A percentile compares a stretch with the other conserved stretches of the same genome.
Evolutionary conservation across 306 rosid genomes (phyloP).

Genomic region (Citrullus amarus): DNA sequence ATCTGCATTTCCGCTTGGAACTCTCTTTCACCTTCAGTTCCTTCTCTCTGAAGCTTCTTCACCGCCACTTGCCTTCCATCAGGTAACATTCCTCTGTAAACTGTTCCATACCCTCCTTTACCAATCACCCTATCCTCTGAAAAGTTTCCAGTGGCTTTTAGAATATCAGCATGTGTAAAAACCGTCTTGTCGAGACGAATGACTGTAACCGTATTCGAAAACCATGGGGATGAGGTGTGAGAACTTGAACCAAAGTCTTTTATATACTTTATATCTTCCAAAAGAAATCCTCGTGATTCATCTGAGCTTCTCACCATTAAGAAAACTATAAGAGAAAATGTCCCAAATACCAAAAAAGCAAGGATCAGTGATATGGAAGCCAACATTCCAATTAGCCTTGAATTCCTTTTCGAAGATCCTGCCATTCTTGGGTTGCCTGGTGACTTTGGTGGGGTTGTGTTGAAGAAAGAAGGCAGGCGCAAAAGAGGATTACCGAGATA

Average conservation of each 20-base stretch:
- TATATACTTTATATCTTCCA: conserved; percentile 28
- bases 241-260: conserved; percentile 38
- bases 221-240: conserved; percentile 49
- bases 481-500: conserved; percentile 61
- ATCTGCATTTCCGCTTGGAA: conserved; percentile 90
- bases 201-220: conserved; percentile 50
- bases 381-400: conserved; percentile 25
- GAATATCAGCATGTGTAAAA: conserved; percentile 69
- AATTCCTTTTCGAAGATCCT: conserved; percentile 2
- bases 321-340: conserved; percentile 36
- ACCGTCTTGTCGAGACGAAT: conserved; percentile 73
- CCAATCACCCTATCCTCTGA: conserved; percentile 77
- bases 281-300: conserved; percentile 28
- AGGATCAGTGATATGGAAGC: conserved; percentile 29
- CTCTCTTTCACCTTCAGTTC: conserved; percentile 79
- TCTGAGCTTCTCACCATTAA: conserved; percentile 28
- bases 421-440: conserved; percentile 1
- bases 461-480: conserved; percentile 40
- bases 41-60: conserved; percentile 79
- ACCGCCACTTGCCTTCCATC: conserved; percentile 82
- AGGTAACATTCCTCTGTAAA: conserved; percentile 58
- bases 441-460: conserved; percentile 6
- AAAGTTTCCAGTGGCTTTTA: conserved; percentile 64
- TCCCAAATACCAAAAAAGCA: conserved; percentile 35
- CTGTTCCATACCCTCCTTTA: conserved; percentile 87